phyloP scores from a whole-genome alignment of 106 monocot species.

The Allium cepa region DNA sequence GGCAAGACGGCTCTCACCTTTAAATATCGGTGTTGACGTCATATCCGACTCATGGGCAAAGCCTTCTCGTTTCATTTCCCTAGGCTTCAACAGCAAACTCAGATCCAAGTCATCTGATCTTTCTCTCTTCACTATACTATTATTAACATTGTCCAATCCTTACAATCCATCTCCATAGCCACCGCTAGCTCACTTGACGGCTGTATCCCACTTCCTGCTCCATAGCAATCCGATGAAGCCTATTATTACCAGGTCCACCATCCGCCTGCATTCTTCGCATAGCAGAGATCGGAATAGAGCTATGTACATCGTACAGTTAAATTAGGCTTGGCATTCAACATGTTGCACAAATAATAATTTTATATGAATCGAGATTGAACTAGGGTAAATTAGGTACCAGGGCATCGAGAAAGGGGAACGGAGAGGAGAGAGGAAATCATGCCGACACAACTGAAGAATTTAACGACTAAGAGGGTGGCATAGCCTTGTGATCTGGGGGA shows the following conservation, averaged over 20 bases:
- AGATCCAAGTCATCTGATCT: background rate
- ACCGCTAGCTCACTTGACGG: background rate
- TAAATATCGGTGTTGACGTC: background rate
- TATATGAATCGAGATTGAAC: background rate
- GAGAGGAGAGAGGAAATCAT: constrained; percentile 39
- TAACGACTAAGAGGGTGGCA: constrained; percentile 58
- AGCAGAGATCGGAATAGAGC: constrained; percentile 20
- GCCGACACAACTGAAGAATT: constrained; percentile 55
- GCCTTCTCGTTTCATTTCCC: background rate
- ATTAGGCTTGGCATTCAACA: background rate
- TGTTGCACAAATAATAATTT: background rate
- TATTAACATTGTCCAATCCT: background rate
- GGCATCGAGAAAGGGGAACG: constrained; percentile 29
- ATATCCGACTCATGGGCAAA: constrained; percentile 13
- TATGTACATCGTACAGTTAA: background rate
- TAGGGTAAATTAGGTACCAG: constrained; percentile 1
- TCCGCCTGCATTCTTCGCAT: constrained; percentile 18
- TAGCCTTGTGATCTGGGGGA: constrained; percentile 41
- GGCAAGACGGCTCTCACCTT: too few species aligned
- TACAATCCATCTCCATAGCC: background rate
- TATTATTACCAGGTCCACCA: constrained; percentile 16
- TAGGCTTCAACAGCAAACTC: background rate
- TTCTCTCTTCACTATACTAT: background rate
- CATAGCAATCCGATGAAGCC: constrained; percentile 23
- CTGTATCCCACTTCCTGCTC: constrained; percentile 17